These are phyloP conservation scores for Colletotrichum cereale DNA, from an alignment of 2,329 filamentous ascomycete species.

Conservation along the genomic window DNA sequence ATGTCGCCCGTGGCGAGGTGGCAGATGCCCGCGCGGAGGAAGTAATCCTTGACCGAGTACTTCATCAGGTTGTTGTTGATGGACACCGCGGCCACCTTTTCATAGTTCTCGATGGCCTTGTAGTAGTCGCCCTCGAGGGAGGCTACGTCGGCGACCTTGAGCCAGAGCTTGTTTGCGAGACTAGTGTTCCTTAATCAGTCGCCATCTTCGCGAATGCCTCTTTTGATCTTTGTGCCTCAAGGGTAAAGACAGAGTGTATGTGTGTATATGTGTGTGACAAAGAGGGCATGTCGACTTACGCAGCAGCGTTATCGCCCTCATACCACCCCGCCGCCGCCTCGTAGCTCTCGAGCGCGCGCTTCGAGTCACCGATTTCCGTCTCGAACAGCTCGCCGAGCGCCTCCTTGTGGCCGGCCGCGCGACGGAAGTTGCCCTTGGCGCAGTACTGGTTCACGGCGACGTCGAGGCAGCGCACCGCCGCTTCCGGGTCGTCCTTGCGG, in stretches of 20 bases:
- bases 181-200: constrained; percentile 54
- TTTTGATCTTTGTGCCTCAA: background rate
- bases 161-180: constrained; percentile 91
- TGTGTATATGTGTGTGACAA: background rate
- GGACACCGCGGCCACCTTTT: constrained; percentile 82
- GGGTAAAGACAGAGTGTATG: background rate
- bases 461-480: constrained; percentile 84
- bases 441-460: constrained; percentile 89
- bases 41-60: constrained; percentile 95
- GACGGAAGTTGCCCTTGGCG: constrained; percentile 87
- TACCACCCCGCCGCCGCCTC: constrained; percentile 91
- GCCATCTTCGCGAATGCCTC: background rate
- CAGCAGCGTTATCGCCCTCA: constrained; percentile 85
- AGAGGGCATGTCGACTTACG: constrained; percentile 66
- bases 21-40: constrained; percentile 94
- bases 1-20: constrained; percentile 81
- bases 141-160: constrained; percentile 91
- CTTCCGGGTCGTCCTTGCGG: constrained; percentile 84
- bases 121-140: constrained; percentile 87
- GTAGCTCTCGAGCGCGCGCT: constrained; percentile 84
- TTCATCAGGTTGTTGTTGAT: constrained; percentile 93
- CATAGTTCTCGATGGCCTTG: constrained; percentile 84
- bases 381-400: constrained; percentile 89
- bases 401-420: constrained; percentile 92
- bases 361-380: constrained; percentile 81